These are phyloP conservation scores for Fusarium globosum DNA, from an alignment of 2,329 filamentous ascomycete species.

Conservation along the genomic window DNA sequence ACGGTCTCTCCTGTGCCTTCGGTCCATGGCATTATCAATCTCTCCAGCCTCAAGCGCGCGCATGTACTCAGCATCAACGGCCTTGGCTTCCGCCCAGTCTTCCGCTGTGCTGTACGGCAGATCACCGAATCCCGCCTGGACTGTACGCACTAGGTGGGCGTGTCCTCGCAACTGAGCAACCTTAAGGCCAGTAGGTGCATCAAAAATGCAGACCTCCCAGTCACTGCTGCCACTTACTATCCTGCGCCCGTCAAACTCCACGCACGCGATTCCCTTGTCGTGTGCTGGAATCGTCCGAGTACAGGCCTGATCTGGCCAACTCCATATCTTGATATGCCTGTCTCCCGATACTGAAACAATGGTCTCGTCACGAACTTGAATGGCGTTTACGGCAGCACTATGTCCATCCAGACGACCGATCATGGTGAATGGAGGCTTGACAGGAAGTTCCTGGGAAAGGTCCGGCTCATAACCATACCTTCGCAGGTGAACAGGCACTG, in stretches of 20 bases:
- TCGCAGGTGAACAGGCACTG: conserved; percentile 63
- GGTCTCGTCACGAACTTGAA: conserved; percentile 86
- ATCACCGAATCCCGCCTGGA: conserved; percentile 95
- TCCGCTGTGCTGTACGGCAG: conserved; percentile 82
- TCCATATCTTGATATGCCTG: conserved; percentile 93
- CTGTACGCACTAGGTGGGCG: conserved; percentile 85
- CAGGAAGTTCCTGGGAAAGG: conserved; percentile 57
- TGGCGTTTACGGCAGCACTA: conserved; percentile 92
- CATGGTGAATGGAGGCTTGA: conserved; percentile 75
- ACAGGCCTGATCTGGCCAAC: conserved; percentile 82
- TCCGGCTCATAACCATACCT: conserved; percentile 66
- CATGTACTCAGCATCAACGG: conserved; percentile 79
- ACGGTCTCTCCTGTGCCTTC: conserved; percentile 52
- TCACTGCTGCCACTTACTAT: conserved; percentile 98
- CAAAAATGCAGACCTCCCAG: conserved; percentile 95
- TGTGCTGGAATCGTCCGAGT: conserved; percentile 85
- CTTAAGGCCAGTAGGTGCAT: conserved; percentile 85
- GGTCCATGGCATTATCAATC: conserved; percentile 52
- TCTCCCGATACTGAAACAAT: conserved; percentile 97
- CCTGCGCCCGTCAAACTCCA: conserved; percentile 92
- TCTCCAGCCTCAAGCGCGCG: conserved; percentile 64
- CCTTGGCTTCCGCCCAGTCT: conserved; percentile 77
- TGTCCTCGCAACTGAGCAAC: conserved; percentile 89
- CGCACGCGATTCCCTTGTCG: conserved; percentile 94
- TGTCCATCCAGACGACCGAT: conserved; percentile 87